Evolutionary conservation across 2,329 filamentous ascomycete species (phyloP).

Genomic region (Fusarium luffae): DNA sequence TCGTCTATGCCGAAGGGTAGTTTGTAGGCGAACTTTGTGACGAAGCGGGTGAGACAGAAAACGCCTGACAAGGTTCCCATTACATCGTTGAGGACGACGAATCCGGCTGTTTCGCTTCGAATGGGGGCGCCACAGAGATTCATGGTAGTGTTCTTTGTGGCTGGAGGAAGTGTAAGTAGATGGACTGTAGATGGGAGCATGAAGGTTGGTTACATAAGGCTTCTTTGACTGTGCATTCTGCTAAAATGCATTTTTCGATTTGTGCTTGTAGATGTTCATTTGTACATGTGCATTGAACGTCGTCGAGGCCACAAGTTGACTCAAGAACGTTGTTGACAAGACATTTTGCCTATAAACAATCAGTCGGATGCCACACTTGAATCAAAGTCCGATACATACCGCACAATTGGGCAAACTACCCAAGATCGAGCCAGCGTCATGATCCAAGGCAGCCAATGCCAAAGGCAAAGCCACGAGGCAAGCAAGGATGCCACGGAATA

Average conservation of each 20-base stretch:
- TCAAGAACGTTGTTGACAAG: not conserved
- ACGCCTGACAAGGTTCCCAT: slow-evolving; percentile 50
- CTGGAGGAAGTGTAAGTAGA: slow-evolving; percentile 14
- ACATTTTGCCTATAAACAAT: not conserved
- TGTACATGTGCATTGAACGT: not conserved
- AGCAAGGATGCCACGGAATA: not conserved
- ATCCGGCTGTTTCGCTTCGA: slow-evolving; percentile 45
- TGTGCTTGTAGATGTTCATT: not conserved
- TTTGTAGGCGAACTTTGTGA: slow-evolving; percentile 49
- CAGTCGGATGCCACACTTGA: too few species aligned
- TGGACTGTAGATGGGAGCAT: not conserved
- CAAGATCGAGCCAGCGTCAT: not conserved
- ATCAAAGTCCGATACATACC: not conserved
- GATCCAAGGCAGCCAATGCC: not conserved
- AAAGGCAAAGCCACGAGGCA: not conserved
- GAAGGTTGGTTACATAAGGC: not conserved
- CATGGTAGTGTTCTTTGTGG: slow-evolving; percentile 40
- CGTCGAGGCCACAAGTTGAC: not conserved
- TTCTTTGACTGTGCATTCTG: not conserved
- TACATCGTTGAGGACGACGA: slow-evolving; percentile 29
- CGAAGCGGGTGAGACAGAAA: slow-evolving; percentile 57
- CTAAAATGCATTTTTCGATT: not conserved
- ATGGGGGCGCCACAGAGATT: slow-evolving; percentile 44
- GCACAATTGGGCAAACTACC: not conserved
- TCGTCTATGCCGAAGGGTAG: slow-evolving; percentile 53